phyloP scores from a whole-genome alignment of 768 basidiomycete species.

The Lentinula boryana region DNA sequence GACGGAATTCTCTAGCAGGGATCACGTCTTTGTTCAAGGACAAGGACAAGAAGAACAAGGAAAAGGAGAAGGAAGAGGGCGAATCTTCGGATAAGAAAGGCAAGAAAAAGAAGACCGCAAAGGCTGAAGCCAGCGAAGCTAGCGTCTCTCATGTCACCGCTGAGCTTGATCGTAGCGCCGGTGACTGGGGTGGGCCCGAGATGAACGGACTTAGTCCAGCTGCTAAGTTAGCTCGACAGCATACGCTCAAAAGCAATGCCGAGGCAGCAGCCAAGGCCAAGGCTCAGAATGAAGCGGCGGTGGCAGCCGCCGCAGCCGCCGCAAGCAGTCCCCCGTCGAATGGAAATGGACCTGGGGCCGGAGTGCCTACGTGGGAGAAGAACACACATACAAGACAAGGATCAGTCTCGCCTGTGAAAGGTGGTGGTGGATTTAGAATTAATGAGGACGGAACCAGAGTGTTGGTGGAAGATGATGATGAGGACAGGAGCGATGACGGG shows the following conservation, averaged over 20 bases:
- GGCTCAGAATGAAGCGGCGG: conserved; percentile 48
- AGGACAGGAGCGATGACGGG: conserved; percentile 50
- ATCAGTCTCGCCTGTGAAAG: conserved; percentile 36
- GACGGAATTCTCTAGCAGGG: conserved; percentile 83
- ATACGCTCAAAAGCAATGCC: conserved; percentile 85
- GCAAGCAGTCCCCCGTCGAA: conserved; percentile 20
- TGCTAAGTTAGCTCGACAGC: conserved; percentile 83
- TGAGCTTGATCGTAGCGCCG: conserved; percentile 64
- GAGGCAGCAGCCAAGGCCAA: conserved; percentile 67
- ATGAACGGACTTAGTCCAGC: conserved; percentile 84
- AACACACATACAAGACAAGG: conserved; percentile 64
- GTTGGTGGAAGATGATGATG: conserved; percentile 67
- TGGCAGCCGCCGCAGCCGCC: conserved; percentile 33
- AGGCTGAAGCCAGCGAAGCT: conserved; percentile 61
- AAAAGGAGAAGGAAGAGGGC: conserved; percentile 41
- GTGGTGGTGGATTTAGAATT: conserved; percentile 32
- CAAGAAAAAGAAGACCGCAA: conserved; percentile 49
- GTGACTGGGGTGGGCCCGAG: conserved; percentile 55
- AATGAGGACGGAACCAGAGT: conserved; percentile 64
- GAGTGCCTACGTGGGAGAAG: conserved; percentile 73
- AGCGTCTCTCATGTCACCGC: conserved; percentile 78
- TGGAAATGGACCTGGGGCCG: conserved; percentile 26
- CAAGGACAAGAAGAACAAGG: conserved; percentile 50
- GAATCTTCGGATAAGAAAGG: conserved; percentile 35
- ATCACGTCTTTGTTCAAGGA: conserved; percentile 95